Base-by-base conservation (phyloP, 441 rosid species). In the Pelargonium australe region DNA sequence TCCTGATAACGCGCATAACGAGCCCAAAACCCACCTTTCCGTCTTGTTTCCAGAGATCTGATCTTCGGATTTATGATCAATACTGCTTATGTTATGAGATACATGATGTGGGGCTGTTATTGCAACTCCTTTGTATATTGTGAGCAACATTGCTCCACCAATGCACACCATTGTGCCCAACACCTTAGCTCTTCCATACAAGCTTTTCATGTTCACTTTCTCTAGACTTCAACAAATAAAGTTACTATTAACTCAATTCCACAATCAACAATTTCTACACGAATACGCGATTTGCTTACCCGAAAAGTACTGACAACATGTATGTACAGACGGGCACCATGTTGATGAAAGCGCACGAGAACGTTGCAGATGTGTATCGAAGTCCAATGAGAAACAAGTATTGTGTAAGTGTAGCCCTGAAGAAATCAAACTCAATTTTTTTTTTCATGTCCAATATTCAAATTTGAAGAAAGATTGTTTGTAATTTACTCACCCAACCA, bases 311-410 rank as follows among this genome's bases (percentile, higher is more conserved):
- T 41, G 87, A 85, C 77, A 83, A 66, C 9, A 79, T 71, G 55
- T 83, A 85, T 2, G 91, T 87, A 65, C 71, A 11, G 4, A 80
- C 83, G 64, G 87, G 87, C 70, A 84, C 86, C 79, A 84, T 69
- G 76, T 83, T 87, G 44, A 75, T 19, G 80, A 87, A 87, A 31
- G 87, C 89, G 71, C 80, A 72, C 2, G 89, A 62, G 64, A 80
- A 85, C n/a, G 89, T 80, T 51, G 91, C 78, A 13, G 91, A 81
- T 20, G 91, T 84, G 64, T 80, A 69, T 55, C 80, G 69, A 63
- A 87, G 80, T 70, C 91, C 89, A 12, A 82, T 70, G 68, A 87
- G 89, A 63, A 85, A 79, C 71, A 81, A 74, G 69, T 82, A 87
- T 51, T 83, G 87, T 5, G 80, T 57, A 12, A 87, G 76, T 58